Evolutionary conservation across 305 asterid genomes (phyloP).

Genomic region (Euphrasia arctica): DNA sequence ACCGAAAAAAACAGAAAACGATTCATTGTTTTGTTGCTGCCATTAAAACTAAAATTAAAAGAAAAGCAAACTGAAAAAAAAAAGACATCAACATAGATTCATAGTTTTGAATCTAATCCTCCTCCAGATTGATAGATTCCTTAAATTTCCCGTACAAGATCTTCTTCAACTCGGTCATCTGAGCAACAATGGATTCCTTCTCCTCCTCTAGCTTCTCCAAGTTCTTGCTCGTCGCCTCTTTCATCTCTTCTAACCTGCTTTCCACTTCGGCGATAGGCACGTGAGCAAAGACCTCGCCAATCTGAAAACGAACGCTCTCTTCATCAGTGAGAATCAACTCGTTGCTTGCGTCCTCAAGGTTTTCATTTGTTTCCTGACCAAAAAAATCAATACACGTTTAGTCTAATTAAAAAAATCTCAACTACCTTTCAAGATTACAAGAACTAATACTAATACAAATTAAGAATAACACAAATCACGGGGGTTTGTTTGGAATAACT

Average conservation of each 20-base stretch:
- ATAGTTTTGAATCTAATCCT: constrained; percentile 37
- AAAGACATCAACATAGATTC: too few species aligned
- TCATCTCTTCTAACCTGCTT: constrained; percentile 73
- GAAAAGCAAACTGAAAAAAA: too few species aligned
- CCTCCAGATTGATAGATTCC: constrained; percentile 92
- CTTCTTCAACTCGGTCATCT: constrained; percentile 83
- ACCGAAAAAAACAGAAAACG: too few species aligned
- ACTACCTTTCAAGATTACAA: too few species aligned
- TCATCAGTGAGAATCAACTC: constrained; percentile 89
- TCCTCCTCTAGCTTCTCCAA: constrained; percentile 78
- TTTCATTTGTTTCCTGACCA: constrained; percentile 72
- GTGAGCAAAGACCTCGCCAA: constrained; percentile 90
- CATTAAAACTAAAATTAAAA: too few species aligned
- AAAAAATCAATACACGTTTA: not conserved
- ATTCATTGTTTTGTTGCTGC: too few species aligned
- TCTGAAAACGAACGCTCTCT: constrained; percentile 80
- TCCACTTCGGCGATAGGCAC: constrained; percentile 84
- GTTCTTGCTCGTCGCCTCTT: constrained; percentile 61
- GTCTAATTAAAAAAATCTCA: too few species aligned
- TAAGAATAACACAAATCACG: too few species aligned
- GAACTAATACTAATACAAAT: too few species aligned
- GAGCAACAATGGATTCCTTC: constrained; percentile 55
- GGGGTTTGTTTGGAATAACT: too few species aligned
- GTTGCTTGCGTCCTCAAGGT: constrained; percentile 87
- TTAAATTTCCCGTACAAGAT: constrained; percentile 73